Conservation (phyloP, 352 stramenopile genomes). For the Phytophthora syringae region DNA sequence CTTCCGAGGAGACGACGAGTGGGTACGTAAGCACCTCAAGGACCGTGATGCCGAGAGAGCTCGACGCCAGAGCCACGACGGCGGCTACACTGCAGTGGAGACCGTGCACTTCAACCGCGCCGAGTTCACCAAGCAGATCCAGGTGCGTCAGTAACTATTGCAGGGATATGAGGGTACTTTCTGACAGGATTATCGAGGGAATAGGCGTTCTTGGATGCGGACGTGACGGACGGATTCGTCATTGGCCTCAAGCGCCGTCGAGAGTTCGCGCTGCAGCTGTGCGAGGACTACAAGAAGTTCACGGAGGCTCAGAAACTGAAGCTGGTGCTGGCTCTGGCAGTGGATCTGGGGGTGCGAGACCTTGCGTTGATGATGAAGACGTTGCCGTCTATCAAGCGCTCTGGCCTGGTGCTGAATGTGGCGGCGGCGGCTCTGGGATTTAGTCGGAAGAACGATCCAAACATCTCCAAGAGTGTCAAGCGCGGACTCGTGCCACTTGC, state of each 20-base stretch:
- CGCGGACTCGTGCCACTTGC: conserved; percentile 79
- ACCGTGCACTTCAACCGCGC: conserved; percentile 66
- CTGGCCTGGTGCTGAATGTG: conserved; percentile 84
- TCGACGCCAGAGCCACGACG: conserved; percentile 38
- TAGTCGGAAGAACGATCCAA: conserved; percentile 81
- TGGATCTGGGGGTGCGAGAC: conserved; percentile 82
- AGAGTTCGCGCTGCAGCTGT: conserved; percentile 80
- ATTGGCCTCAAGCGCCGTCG: conserved; percentile 80
- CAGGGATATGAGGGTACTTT: not conserved
- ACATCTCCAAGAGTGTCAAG: conserved; percentile 87
- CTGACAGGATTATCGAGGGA: not conserved
- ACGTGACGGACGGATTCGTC: conserved; percentile 84
- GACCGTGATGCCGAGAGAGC: conserved; percentile 45
- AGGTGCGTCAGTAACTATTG: conserved; percentile 26
- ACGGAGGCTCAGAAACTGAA: conserved; percentile 80
- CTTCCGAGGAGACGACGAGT: conserved; percentile 65
- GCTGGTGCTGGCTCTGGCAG: conserved; percentile 78
- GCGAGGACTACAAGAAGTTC: conserved; percentile 78
- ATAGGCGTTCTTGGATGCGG: conserved; percentile 64
- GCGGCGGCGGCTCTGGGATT: conserved; percentile 79
- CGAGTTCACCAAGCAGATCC: conserved; percentile 63
- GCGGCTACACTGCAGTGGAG: conserved; percentile 31
- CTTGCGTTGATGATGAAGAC: conserved; percentile 85
- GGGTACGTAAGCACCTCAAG: conserved; percentile 52
- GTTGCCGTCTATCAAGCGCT: conserved; percentile 75